Percentiles rank a stretch among this genome's conserved stretches.
phyloP scores from a whole-genome alignment of 257 asterid genomes.

The Fraxinus americana region DNA sequence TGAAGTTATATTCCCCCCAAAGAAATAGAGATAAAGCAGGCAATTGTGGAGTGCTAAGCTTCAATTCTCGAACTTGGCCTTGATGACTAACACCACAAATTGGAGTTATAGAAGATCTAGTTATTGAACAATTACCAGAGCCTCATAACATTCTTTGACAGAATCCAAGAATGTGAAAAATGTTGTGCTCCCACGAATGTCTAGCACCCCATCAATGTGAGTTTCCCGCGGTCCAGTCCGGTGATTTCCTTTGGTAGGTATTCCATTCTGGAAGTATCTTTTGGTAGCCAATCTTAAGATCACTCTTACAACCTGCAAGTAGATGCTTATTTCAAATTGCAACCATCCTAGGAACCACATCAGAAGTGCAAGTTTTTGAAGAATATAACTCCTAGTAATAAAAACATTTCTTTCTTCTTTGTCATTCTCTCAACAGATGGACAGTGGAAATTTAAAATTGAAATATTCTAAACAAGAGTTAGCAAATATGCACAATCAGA shows the following conservation, averaged over 20 bases:
- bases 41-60: background rate
- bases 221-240: slow-evolving; percentile 64
- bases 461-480: background rate
- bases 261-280: slow-evolving; percentile 2
- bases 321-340: background rate
- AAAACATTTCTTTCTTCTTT: background rate
- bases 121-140: slow-evolving; percentile 57
- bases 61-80: background rate
- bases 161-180: slow-evolving; percentile 94
- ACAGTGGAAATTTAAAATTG: background rate
- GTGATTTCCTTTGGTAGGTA: slow-evolving; percentile 24
- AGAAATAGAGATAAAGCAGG: background rate
- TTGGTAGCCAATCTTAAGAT: too few species aligned
- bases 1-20: background rate
- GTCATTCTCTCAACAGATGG: background rate
- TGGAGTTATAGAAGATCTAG: background rate
- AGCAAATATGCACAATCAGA: background rate
- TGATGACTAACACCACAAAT: background rate
- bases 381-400: background rate
- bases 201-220: slow-evolving; percentile 74
- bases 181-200: slow-evolving; percentile 78
- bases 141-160: slow-evolving; percentile 93
- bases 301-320: background rate
- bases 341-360: background rate
- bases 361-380: background rate